Percentiles rank a stretch among this genome's conserved stretches.
Conservation (phyloP, 805 yeast species). For the Myxozyma lipomycoides region DNA sequence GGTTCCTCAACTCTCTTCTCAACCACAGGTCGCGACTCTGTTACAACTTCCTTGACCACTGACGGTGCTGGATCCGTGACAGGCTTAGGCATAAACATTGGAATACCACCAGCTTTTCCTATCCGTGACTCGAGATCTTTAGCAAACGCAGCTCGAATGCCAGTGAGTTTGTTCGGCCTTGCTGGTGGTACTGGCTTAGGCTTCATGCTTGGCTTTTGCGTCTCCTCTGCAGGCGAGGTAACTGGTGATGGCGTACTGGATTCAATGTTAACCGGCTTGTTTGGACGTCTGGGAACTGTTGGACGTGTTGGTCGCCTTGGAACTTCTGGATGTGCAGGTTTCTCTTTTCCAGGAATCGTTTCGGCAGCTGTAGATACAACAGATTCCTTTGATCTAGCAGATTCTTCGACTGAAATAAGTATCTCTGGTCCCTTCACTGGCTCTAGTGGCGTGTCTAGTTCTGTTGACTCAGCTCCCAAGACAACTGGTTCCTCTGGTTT, state of each 20-base stretch:
- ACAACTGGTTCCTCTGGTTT: not conserved
- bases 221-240: not conserved
- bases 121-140: constrained; percentile 58
- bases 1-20: constrained; percentile 1
- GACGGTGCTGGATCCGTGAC: not conserved
- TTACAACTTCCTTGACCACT: not conserved
- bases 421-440: no score
- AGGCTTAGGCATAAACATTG: constrained; percentile 45
- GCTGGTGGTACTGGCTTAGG: constrained; percentile 22
- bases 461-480: not conserved
- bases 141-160: constrained; percentile 48
- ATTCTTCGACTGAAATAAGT: no score
- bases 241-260: not conserved
- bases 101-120: constrained; percentile 42
- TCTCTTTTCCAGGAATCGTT: no score
- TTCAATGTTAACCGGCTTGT: not conserved
- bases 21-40: constrained; percentile 6
- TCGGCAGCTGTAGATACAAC: no score
- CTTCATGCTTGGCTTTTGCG: not conserved
- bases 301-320: constrained; percentile 18
- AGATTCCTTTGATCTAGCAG: no score
- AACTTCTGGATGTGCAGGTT: no score
- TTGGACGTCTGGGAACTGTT: constrained; percentile 13
- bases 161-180: constrained; percentile 35
- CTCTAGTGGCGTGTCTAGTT: no score